phyloP scores from a whole-genome alignment of 1,284 basidiomycete genomes.

The Kalmanozyma brasiliensis region DNA sequence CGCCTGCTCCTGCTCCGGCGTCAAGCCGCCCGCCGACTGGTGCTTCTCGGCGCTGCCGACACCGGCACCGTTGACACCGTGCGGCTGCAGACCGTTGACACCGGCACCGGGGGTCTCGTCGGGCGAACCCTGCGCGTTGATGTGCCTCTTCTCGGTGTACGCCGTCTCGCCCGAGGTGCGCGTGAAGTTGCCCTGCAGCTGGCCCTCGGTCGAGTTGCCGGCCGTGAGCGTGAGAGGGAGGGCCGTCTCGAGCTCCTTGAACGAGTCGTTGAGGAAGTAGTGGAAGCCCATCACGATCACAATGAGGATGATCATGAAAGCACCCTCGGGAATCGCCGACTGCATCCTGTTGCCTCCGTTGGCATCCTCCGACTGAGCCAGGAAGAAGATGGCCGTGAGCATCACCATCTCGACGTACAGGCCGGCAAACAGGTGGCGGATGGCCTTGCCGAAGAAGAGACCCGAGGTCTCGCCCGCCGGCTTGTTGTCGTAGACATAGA shows the following conservation, averaged over 20 bases:
- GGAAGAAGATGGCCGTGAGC: conserved; percentile 64
- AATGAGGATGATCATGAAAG: conserved; percentile 84
- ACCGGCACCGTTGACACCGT: conserved; percentile 19
- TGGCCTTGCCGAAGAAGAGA: conserved; percentile 92
- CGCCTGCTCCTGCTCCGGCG: conserved; percentile 40
- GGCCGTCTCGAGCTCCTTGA: conserved; percentile 53
- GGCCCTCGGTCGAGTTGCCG: conserved; percentile 13
- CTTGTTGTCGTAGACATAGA: conserved; percentile 76
- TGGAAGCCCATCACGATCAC: conserved; percentile 76
- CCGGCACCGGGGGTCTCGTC: conserved; percentile 20
- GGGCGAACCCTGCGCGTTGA: conserved; percentile 18
- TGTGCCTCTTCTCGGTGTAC: conserved; percentile 53
- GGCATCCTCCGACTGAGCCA: conserved; percentile 52
- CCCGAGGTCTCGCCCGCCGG: conserved; percentile 85
- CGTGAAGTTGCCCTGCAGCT: conserved; percentile 14
- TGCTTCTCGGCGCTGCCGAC: conserved; percentile 14
- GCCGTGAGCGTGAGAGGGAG: conserved; percentile 55
- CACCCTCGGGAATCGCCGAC: conserved; percentile 69
- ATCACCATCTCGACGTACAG: conserved; percentile 65
- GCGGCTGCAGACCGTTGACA: neutral
- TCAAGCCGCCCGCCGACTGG: conserved; percentile 7
- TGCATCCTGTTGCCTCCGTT: conserved; percentile 28
- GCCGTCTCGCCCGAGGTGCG: conserved; percentile 46
- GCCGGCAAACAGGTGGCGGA: conserved; percentile 92
- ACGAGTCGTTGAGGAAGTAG: conserved; percentile 67